phyloP scores from a whole-genome alignment of 2,329 filamentous ascomycete species.

The Penicillium glabrum region DNA sequence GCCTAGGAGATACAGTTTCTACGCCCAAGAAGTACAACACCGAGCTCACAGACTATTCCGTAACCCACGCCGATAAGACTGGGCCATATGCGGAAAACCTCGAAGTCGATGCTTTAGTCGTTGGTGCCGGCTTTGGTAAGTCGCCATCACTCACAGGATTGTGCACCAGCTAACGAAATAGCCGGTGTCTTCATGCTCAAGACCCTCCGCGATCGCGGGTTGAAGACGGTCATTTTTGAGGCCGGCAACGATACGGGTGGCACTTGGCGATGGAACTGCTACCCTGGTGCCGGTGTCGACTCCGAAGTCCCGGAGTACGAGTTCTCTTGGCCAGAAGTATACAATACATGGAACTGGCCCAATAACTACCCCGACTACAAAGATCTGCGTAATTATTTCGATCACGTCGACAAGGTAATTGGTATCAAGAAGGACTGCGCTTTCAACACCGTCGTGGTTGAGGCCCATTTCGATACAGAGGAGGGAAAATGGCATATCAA shows the following conservation, averaged over 20 bases:
- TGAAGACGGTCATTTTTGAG: conserved; percentile 53
- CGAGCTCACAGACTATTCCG: conserved; percentile 10
- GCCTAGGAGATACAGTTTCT: neutral
- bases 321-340: conserved; percentile 52
- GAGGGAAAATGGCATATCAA: conserved; percentile 46
- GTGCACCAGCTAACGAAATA: conserved; percentile 64
- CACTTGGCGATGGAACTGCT: conserved; percentile 59
- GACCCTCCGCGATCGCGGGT: conserved; percentile 31
- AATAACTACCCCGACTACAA: conserved; percentile 27
- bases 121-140: conserved; percentile 30
- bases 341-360: conserved; percentile 48
- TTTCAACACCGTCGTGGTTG: conserved; percentile 47
- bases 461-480: conserved; percentile 41
- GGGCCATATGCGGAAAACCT: conserved; percentile 20
- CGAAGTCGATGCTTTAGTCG: conserved; percentile 28
- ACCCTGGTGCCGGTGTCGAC: conserved; percentile 57
- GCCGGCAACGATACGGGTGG: conserved; percentile 54
- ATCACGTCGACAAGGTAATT: conserved; percentile 46
- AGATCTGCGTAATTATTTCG: conserved; percentile 50
- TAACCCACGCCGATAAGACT: conserved; percentile 2
- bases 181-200: conserved; percentile 12
- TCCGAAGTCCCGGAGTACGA: conserved; percentile 56
- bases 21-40: conserved; percentile 10
- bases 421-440: conserved; percentile 46
- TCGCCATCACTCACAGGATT: neutral